These are phyloP conservation scores for Neopestalotiopsis rosae DNA, from an alignment of 2,329 filamentous ascomycete genomes.

Conservation along the genomic window DNA sequence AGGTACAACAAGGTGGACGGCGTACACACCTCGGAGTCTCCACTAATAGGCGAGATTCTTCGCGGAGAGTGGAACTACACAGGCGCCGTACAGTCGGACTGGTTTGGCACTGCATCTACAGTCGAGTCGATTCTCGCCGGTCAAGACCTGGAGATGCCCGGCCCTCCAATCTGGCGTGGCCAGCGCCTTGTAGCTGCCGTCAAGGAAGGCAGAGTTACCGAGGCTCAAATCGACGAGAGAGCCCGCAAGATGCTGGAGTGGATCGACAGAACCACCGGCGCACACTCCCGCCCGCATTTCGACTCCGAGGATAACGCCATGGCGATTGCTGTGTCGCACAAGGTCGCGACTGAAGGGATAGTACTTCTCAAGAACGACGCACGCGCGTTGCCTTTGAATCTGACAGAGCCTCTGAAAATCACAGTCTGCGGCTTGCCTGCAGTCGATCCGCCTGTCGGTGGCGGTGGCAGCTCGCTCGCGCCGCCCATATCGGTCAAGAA, in stretches of 20 bases:
- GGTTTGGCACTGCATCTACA: conserved; percentile 39
- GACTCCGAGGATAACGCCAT: neutral
- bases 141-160: conserved; percentile 41
- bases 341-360: neutral
- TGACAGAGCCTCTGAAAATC: neutral
- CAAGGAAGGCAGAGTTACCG: conserved; percentile 19
- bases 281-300: neutral
- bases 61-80: conserved; percentile 40
- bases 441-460: neutral
- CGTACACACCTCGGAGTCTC: conserved; percentile 27
- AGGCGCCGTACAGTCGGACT: conserved; percentile 41
- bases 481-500: neutral
- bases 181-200: conserved; percentile 24
- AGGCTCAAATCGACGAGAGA: conserved; percentile 20
- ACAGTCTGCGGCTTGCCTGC: neutral
- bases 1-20: conserved; percentile 35
- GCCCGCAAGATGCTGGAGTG: conserved; percentile 10
- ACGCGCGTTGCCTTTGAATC: neutral
- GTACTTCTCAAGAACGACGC: neutral
- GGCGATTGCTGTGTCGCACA: neutral
- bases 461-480: neutral
- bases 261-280: neutral
- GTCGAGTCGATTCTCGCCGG: conserved; percentile 35
- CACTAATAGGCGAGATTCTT: conserved; percentile 30
- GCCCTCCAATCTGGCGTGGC: conserved; percentile 27